A percentile compares a stretch with the other conserved stretches of the same genome.
Conservation (phyloP, 495 filamentous ascomycete species). For the Oidiodendron maius region DNA sequence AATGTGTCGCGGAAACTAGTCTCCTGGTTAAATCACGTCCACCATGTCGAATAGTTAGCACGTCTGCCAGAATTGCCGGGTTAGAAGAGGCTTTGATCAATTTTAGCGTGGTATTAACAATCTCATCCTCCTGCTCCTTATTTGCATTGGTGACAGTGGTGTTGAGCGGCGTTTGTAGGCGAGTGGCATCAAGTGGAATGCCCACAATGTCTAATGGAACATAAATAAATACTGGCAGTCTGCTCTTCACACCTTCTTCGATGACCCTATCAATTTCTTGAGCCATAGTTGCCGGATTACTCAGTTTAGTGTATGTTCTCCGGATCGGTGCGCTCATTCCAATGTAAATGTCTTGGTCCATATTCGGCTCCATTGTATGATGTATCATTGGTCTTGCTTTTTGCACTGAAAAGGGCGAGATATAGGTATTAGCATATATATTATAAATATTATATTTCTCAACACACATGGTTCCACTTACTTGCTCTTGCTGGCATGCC, state of each 20-base stretch:
- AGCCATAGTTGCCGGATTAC: conserved; percentile 23
- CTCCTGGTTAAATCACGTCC: conserved; percentile 21
- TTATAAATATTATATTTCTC: conserved; percentile 21
- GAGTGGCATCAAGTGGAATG: conserved; percentile 3
- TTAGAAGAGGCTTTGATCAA: conserved; percentile 19
- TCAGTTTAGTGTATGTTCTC: conserved; percentile 28
- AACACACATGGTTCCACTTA: conserved; percentile 45
- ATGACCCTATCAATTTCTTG: conserved; percentile 37
- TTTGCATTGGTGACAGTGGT: not conserved
- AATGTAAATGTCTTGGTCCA: conserved; percentile 29
- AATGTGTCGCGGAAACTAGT: conserved; percentile 25
- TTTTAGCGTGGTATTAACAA: conserved; percentile 21
- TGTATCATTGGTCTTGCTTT: conserved; percentile 8
- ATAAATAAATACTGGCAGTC: conserved; percentile 20
- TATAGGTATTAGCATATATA: too few relatives aligned
- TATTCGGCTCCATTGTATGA: conserved; percentile 10
- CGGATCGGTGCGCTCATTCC: conserved; percentile 34
- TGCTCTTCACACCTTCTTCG: conserved; percentile 18
- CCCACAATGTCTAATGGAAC: not conserved
- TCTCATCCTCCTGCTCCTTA: conserved; percentile 18
- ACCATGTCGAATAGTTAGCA: conserved; percentile 22
- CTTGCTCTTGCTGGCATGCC: conserved; percentile 53
- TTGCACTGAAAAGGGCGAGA: conserved; percentile 1
- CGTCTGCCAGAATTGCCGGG: conserved; percentile 29
- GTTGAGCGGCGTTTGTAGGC: conserved; percentile 4